A percentile compares a stretch with the other conserved stretches of the same genome.
Conservation (phyloP, 805 yeast genomes). For the Komagataella kurtzmanii region DNA sequence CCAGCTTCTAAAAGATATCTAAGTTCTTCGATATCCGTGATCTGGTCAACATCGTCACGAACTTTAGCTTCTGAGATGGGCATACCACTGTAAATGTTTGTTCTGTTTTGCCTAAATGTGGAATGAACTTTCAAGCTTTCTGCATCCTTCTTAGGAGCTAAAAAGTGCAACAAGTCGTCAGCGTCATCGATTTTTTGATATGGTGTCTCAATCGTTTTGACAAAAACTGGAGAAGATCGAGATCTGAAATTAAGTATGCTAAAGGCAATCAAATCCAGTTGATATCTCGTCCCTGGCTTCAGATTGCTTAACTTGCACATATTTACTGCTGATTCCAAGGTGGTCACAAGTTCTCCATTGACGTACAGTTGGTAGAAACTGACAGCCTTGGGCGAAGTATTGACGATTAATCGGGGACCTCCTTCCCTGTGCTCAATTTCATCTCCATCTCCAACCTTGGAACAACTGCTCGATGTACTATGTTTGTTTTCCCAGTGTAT, state of each 20-base stretch:
- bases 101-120: constrained; percentile 13
- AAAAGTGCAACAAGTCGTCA: constrained; percentile 19
- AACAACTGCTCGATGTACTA: not conserved
- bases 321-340: constrained; percentile 19
- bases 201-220: constrained; percentile 19
- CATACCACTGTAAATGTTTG: constrained; percentile 1
- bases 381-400: constrained; percentile 13
- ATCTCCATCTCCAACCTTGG: constrained; percentile 1
- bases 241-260: constrained; percentile 25
- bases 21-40: constrained; percentile 26
- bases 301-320: constrained; percentile 21
- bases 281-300: constrained; percentile 22
- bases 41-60: constrained; percentile 6
- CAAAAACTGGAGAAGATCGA: constrained; percentile 24
- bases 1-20: constrained; percentile 26
- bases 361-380: constrained; percentile 22
- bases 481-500: constrained; percentile 38
- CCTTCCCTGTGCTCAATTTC: constrained; percentile 2
- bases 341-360: constrained; percentile 23
- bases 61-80: not conserved
- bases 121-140: constrained; percentile 15
- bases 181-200: constrained; percentile 21
- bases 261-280: constrained; percentile 27
- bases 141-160: constrained; percentile 19
- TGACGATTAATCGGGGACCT: constrained; percentile 12